Percentiles rank a stretch among this genome's conserved stretches.
Conservation (phyloP, 371 early-diverging fungal species). For the Nematocida sp. region DNA sequence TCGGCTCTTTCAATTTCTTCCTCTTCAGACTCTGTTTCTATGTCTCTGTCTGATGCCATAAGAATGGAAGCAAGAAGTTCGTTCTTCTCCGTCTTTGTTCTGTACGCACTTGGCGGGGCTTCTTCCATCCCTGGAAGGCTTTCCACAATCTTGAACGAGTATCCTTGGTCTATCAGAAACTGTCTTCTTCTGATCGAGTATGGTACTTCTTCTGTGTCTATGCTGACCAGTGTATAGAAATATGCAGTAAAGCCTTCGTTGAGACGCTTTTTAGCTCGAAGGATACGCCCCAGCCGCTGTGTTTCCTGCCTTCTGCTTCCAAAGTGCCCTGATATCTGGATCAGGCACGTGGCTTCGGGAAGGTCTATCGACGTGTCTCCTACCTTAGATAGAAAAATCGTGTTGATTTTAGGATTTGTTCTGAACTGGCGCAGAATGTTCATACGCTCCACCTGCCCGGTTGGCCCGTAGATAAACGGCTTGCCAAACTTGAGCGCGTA, state of each 20-base stretch:
- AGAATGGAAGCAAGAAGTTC: slow-evolving; percentile 78
- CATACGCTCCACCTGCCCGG: slow-evolving; percentile 85
- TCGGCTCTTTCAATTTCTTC: slow-evolving; percentile 33
- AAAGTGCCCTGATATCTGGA: slow-evolving; percentile 94
- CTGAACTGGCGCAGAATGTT: slow-evolving; percentile 86
- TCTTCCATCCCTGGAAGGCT: slow-evolving; percentile 73
- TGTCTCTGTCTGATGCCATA: slow-evolving; percentile 70
- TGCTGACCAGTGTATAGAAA: slow-evolving; percentile 90
- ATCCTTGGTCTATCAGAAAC: slow-evolving; percentile 97
- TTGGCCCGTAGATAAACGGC: slow-evolving; percentile 92
- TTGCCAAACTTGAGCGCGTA: slow-evolving; percentile 81
- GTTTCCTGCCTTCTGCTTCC: slow-evolving; percentile 98
- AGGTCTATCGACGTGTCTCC: slow-evolving; percentile 99
- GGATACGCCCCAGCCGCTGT: slow-evolving; percentile 83
- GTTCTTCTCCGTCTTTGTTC: slow-evolving; percentile 72
- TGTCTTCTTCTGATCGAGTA: slow-evolving; percentile 94
- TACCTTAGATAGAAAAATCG: slow-evolving; percentile 92
- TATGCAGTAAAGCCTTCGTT: slow-evolving; percentile 90
- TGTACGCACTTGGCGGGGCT: slow-evolving; percentile 70
- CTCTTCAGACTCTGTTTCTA: slow-evolving; percentile 57
- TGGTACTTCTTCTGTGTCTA: slow-evolving; percentile 96
- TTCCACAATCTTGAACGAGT: slow-evolving; percentile 84
- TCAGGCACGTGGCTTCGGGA: slow-evolving; percentile 96
- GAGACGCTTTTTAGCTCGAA: slow-evolving; percentile 85
- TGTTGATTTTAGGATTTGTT: slow-evolving; percentile 80